Conservation (phyloP, 257 asterid genomes). For the Salvia miltiorrhiza region DNA sequence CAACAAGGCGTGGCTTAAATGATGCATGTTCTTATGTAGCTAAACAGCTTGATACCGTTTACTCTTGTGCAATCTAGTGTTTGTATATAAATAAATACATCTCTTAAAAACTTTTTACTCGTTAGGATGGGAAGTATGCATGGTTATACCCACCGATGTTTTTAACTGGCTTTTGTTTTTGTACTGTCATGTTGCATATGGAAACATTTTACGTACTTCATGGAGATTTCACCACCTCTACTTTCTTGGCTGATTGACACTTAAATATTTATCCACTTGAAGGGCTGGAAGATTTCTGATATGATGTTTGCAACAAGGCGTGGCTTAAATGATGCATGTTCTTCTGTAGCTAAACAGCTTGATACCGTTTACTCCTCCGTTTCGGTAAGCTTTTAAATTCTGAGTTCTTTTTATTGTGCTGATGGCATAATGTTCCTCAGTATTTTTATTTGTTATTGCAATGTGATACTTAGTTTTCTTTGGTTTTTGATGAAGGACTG, state of each 20-base stretch:
- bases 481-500: background rate
- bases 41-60: conserved; percentile 74
- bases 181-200: too few relatives aligned
- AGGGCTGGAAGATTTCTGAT: conserved; percentile 91
- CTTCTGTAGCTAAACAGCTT: conserved; percentile 71
- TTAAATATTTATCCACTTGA: conserved; percentile 24
- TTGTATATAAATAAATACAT: background rate
- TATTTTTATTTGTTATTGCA: background rate
- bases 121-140: too few relatives aligned
- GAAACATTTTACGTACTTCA: too few relatives aligned
- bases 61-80: conserved; percentile 23
- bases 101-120: too few relatives aligned
- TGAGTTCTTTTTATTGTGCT: conserved; percentile 4
- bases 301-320: conserved; percentile 96
- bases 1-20: conserved; percentile 80
- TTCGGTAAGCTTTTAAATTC: conserved; percentile 47
- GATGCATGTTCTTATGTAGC: conserved; percentile 81
- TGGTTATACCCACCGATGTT: too few relatives aligned
- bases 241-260: too few relatives aligned
- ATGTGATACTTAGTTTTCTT: background rate
- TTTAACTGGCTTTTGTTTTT: too few relatives aligned
- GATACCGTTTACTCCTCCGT: conserved; percentile 71
- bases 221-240: too few relatives aligned
- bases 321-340: conserved; percentile 80
- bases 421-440: background rate